Conservation (phyloP, 768 basidiomycete species). For the Collybia sp. region DNA sequence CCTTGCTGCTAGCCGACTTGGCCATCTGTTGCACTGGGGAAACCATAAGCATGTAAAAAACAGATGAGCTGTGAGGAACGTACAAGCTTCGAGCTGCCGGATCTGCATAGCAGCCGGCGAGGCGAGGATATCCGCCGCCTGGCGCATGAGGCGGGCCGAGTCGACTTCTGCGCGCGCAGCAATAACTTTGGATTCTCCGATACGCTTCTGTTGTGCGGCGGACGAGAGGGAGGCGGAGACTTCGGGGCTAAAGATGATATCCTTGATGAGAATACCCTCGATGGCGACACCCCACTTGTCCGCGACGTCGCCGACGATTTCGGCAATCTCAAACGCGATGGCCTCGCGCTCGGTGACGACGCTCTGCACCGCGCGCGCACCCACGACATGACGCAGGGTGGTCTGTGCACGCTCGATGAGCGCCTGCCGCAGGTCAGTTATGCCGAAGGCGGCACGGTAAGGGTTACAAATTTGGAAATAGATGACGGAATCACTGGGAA, state of each 20-base stretch:
- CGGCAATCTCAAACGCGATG: slow-evolving; percentile 94
- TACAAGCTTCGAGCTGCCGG: slow-evolving; percentile 85
- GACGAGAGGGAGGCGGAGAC: slow-evolving; percentile 88
- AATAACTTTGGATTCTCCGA: slow-evolving; percentile 96
- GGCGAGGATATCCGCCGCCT: slow-evolving; percentile 92
- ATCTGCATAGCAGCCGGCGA: slow-evolving; percentile 98
- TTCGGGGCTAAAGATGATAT: slow-evolving; percentile 90
- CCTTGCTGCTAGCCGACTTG: slow-evolving; percentile 82
- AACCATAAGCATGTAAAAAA: background rate
- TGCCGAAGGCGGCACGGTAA: slow-evolving; percentile 92
- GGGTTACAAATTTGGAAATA: slow-evolving; percentile 90
- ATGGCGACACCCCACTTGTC: slow-evolving; percentile 98
- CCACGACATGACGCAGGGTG: slow-evolving; percentile 95
- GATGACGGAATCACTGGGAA: slow-evolving; percentile 79
- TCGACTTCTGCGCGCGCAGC: slow-evolving; percentile 96
- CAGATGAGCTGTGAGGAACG: slow-evolving; percentile 15
- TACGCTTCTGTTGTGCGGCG: slow-evolving; percentile 95
- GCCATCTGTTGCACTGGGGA: slow-evolving; percentile 84
- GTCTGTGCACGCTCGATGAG: slow-evolving; percentile 87
- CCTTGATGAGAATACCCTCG: slow-evolving; percentile 94
- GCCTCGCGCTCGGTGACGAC: slow-evolving; percentile 97
- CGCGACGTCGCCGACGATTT: slow-evolving; percentile 88
- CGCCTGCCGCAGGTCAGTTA: slow-evolving; percentile 83
- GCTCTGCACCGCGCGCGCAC: slow-evolving; percentile 90
- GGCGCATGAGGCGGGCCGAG: slow-evolving; percentile 91